These are phyloP conservation scores for Canna indica DNA, from an alignment of 176 grass and related monocot genomes.

Conservation along the genomic window DNA sequence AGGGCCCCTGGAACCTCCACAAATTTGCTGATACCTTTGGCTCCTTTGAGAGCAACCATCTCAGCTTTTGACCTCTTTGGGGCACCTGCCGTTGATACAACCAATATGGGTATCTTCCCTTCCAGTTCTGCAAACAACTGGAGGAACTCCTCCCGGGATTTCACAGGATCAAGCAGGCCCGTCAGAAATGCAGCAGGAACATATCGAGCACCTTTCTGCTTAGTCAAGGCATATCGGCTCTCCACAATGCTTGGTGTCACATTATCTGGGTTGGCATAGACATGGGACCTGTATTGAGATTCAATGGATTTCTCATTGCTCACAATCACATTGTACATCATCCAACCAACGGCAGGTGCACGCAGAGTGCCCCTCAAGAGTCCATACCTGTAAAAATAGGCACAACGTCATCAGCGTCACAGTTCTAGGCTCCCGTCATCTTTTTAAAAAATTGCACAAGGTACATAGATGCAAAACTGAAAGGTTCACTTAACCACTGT, in stretches of 20 bases:
- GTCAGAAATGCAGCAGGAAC: constrained; percentile 86
- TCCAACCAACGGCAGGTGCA: constrained; percentile 67
- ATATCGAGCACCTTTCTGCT: constrained; percentile 67
- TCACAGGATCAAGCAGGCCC: constrained; percentile 78
- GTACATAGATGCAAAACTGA: neutral
- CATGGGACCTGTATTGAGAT: constrained; percentile 93
- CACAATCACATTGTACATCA: constrained; percentile 93
- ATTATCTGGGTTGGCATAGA: constrained; percentile 80
- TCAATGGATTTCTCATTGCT: constrained; percentile 93
- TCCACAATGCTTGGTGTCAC: constrained; percentile 62
- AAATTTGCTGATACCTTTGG: constrained; percentile 64
- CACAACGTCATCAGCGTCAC: neutral
- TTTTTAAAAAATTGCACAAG: neutral
- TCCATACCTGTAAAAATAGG: constrained; percentile 47
- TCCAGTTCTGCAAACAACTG: constrained; percentile 60
- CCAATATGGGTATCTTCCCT: constrained; percentile 41
- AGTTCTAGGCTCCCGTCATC: neutral
- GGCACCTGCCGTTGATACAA: constrained; percentile 41
- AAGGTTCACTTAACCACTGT: neutral
- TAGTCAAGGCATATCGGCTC: constrained; percentile 71
- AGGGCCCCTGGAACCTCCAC: constrained; percentile 79
- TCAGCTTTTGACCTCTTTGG: constrained; percentile 92
- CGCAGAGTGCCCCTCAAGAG: constrained; percentile 73
- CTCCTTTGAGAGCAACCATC: constrained; percentile 64
- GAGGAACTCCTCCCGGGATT: constrained; percentile 69